A percentile compares a stretch with the other conserved stretches of the same genome.
Evolutionary conservation across 2,329 filamentous ascomycete genomes (phyloP).

Genomic region (Cladophialophora psammophila): DNA sequence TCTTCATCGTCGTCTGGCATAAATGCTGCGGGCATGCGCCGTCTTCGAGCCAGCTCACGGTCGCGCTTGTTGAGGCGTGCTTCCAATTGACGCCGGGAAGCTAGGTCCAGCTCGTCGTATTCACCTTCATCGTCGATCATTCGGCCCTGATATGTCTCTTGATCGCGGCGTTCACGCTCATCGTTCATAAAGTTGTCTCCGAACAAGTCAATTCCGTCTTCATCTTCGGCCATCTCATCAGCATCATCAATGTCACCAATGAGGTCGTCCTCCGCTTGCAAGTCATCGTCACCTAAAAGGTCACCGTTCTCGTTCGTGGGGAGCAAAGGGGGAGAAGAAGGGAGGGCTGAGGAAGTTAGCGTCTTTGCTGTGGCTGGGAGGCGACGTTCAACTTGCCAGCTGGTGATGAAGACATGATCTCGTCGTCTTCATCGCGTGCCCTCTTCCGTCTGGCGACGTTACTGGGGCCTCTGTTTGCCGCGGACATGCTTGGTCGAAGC

Average conservation of each 20-base stretch:
- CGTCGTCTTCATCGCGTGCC: conserved; percentile 70
- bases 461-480: conserved; percentile 76
- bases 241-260: conserved; percentile 70
- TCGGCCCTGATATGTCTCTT: conserved; percentile 63
- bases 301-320: conserved; percentile 52
- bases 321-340: conserved; percentile 67
- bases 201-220: conserved; percentile 73
- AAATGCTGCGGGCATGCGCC: conserved; percentile 68
- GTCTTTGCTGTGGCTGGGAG: neutral
- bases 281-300: conserved; percentile 55
- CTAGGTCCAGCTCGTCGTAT: conserved; percentile 68
- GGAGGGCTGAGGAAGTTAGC: conserved; percentile 50
- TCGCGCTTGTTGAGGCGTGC: conserved; percentile 68
- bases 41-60: conserved; percentile 64
- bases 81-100: conserved; percentile 66
- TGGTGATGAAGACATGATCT: conserved; percentile 63
- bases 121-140: conserved; percentile 71
- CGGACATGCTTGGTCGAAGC: conserved; percentile 78
- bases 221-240: conserved; percentile 73
- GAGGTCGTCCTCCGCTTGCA: conserved; percentile 61
- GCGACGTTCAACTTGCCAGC: conserved; percentile 52
- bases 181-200: conserved; percentile 71
- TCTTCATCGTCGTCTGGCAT: conserved; percentile 81
- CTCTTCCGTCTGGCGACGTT: conserved; percentile 66
- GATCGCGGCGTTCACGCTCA: conserved; percentile 57